Evolutionary conservation across 768 basidiomycete species (phyloP), one percentile per base, ranked within the genome.

Genomic region (Suillus tomentosus): DNA sequence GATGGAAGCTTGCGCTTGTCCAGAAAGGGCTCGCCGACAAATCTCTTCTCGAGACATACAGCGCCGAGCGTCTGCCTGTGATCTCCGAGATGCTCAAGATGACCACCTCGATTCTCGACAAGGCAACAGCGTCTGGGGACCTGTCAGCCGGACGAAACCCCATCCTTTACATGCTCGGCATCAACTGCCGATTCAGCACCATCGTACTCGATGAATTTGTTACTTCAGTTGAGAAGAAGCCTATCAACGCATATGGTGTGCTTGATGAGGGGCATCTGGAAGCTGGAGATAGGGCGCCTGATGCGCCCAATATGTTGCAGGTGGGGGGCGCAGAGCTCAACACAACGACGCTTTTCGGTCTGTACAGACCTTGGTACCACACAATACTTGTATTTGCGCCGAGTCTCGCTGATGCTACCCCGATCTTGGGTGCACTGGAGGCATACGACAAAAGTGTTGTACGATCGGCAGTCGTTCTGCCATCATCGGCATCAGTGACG

Each of bases 131-230:
- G 11, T 22, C 45, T 22, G 45, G 45, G 22, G 45, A 47, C 45
- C 4, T 2, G n/a, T 22, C 45, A 0, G 5, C 11, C 65, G 70
- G 1, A 64, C 81, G 7, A 66, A 71, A 2, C 10, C 53, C 53
- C 31, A 27, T 58, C n/a, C 34, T 66, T 5, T 57, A 9, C 19
- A 81, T 82, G 69, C 78, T 85, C 39, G 63, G 64, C 39, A 40
- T 69, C 62, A 69, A 68, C 61, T 63, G 61, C 59, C 54, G 68
- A 54, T 63, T 34, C 62, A 61, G 68, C 56, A 22, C 60, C 22
- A 62, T 68, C 37, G 39, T 67, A 42, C 59, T 67, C 36, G 66
- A 61, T 31, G 66, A 65, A 17, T 60, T 58, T 43, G 40, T 7
- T 10, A 13, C 3, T 3, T 19, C 34, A 24, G 45, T n/a, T 9